A percentile compares a stretch with the other conserved stretches of the same genome.
Conservation (phyloP, 345 rosid genomes). For the Eucalyptus grandis region DNA sequence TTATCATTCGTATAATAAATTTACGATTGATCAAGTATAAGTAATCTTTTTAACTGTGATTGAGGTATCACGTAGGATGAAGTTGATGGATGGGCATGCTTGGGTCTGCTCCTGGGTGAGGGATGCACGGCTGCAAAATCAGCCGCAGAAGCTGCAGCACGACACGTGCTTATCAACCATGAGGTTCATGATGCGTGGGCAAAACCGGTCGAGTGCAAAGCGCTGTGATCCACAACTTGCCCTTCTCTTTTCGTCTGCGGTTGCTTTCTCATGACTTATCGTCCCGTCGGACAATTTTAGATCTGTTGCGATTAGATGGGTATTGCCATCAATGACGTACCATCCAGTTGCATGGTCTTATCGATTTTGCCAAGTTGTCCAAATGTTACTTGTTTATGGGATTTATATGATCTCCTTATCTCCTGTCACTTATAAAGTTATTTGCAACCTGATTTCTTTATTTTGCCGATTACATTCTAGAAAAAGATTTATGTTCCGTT, state of each 20-base stretch:
- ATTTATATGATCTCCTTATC: background rate
- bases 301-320: background rate
- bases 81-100: background rate
- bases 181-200: background rate
- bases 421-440: fast-evolving
- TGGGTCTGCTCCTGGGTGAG: background rate
- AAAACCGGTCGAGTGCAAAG: background rate
- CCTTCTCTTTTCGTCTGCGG: background rate
- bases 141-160: background rate
- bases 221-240: background rate
- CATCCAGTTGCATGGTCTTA: fast-evolving
- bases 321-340: fast-evolving
- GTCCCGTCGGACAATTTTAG: background rate
- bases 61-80: background rate
- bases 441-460: fast-evolving
- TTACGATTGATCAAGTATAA: fast-evolving
- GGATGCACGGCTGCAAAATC: background rate
- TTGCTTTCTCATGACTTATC: background rate
- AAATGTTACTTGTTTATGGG: background rate
- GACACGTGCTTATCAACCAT: background rate
- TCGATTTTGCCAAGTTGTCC: background rate
- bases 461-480: background rate
- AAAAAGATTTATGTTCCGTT: background rate
- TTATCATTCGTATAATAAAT: background rate
- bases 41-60: background rate